phyloP scores from a whole-genome alignment of 2,329 filamentous ascomycete genomes.

The Venturia carpophila region DNA sequence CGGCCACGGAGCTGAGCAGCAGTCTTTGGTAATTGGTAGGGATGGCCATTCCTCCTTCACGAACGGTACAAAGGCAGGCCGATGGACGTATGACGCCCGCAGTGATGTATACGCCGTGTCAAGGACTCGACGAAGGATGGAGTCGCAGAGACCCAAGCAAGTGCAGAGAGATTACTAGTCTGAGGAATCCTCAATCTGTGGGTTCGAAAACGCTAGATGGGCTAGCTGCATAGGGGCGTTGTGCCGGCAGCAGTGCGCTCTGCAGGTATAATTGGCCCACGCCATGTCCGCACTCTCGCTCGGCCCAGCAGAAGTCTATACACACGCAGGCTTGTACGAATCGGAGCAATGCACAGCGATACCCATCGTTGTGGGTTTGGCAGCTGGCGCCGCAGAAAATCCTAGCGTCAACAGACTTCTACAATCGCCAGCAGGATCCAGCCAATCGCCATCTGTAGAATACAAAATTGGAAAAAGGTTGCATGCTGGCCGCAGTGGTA shows the following conservation, averaged over 20 bases:
- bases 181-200: too few species aligned
- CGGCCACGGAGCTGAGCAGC: background rate
- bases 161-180: background rate
- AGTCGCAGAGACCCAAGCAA: background rate
- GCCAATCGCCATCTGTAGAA: background rate
- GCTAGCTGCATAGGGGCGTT: conserved; percentile 6
- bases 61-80: background rate
- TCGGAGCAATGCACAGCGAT: background rate
- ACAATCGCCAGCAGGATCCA: background rate
- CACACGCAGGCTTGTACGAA: background rate
- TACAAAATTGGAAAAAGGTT: background rate
- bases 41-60: background rate
- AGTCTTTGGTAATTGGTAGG: background rate
- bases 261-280: background rate
- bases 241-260: background rate
- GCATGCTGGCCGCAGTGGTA: background rate
- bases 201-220: background rate
- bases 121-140: background rate
- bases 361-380: background rate
- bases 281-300: background rate
- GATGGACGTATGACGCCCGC: background rate
- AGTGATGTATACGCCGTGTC: background rate
- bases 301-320: background rate
- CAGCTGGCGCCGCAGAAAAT: background rate
- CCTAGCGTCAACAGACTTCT: background rate